Base-by-base conservation (phyloP, 2,329 filamentous ascomycete genomes). In the Microcyclosporella mali region DNA sequence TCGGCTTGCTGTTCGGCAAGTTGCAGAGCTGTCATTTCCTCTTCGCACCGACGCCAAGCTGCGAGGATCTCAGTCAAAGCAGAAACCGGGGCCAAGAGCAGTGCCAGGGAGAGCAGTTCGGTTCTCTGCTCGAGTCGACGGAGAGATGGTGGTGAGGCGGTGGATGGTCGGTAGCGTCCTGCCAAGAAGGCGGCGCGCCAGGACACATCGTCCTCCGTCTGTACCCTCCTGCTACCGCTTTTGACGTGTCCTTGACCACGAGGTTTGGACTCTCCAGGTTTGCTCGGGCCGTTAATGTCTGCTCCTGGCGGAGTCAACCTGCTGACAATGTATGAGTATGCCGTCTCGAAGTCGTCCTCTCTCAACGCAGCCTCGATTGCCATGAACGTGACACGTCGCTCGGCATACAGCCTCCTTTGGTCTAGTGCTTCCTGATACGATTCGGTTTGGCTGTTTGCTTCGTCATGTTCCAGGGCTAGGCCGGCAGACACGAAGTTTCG, bases 341-440 rank as follows among this genome's bases (percentile, higher is more conserved):
- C 86, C 0, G 86, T 92, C 60, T 94, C 87, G 48, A 92, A 92
- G 59, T 81, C 87, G 50, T 88, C 81, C 58, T 89, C 85, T 8
- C 73, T 72, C 1, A 92, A 71, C 10, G 86, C 84, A 11, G 84
- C 81, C 59, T 88, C 81, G 31, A 90, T 80, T 50, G 85, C 88
- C 83, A 90, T 87, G 45, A 84, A 82, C 4, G 81, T 82, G 38
- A 92, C 79, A 21, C 85, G 77, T 36, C 76, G 78, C 57, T 83
- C 79, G 3, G 78, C 75, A 17, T 61, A 55, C 34, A 54, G 57
- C 21, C 37, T 47, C n/a, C 43, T 42, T 25, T 33, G 33, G 6
- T 45, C 47, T 3, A 57, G 15, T 3, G 18, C 32, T 14, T 42
- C 40, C 3, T 14, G 16, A 3, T 61, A 52, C 18, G 66, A 65